Base-by-base conservation (phyloP, 257 asterid genomes). In the Capsicum baccatum region DNA sequence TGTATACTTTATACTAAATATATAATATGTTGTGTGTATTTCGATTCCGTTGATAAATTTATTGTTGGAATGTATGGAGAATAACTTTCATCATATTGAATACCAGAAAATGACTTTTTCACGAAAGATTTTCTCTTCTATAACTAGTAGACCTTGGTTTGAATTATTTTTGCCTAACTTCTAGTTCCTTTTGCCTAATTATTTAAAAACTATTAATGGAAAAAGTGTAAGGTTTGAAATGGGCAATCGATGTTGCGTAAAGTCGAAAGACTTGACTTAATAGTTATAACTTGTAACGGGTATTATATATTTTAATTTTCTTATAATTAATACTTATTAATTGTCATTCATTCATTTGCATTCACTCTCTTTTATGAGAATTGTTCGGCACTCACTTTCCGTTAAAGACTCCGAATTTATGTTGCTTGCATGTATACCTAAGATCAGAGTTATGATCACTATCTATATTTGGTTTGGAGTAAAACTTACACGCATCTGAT, bases 311-410 rank as follows among this genome's bases (percentile, higher is more conserved):
- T 39, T 70, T 42, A 16, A 1, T 5, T 70, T 21, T 6, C 16
- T 63, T 9, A 6, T 63, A 21, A 19, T 10, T 26, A 11, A 21
- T 26, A 11, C 9, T 26, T 64, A 63, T 59, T 17, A 59, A 59
- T 59, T 59, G 66, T 60, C 35, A 26, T n/a, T 16, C 69, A 62
- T 62, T 62, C 69, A 9, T 62, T 62, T 21, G 39, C 6, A 62
- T 4, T 17, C 21, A 9, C 44, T n/a, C 15, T 70, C 56, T 70
- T 70, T 42, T 17, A 42, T 17, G 56, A 70, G 79, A 21, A 71
- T 44, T 44, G 57, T n/a, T 70, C 44, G 57, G 79, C 56, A 70
- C 52, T 68, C 76, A 17, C 42, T 68, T 68, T 8, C 48, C 74
- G 12, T 35, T 67, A 55, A 48, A 13, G 6, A 12, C 6, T 14